These are phyloP conservation scores for Amanita rubescens DNA, from an alignment of 768 basidiomycete species.

Conservation along the genomic window DNA sequence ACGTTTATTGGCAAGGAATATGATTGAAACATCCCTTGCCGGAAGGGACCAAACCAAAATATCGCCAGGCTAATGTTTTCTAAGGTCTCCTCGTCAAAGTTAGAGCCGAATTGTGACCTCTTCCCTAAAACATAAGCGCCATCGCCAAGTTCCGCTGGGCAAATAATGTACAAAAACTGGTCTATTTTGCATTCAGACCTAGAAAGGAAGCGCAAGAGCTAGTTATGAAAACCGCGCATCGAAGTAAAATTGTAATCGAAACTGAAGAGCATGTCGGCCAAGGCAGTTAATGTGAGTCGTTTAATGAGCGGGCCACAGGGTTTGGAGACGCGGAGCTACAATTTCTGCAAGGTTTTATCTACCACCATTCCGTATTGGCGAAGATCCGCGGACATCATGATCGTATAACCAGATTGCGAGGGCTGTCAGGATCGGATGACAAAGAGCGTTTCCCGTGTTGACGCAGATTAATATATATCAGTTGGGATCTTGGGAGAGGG, in stretches of 20 bases:
- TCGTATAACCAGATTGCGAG: background rate
- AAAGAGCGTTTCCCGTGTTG: background rate
- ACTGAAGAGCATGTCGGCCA: background rate
- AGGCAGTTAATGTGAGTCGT: background rate
- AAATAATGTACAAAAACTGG: no score
- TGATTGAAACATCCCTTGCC: no score
- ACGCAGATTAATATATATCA: no score
- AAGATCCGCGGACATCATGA: background rate
- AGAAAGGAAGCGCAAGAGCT: background rate
- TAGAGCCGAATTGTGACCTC: no score
- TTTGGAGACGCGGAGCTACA: background rate
- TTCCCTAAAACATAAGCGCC: no score
- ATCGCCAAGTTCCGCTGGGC: no score
- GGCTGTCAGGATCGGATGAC: background rate
- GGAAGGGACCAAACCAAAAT: no score
- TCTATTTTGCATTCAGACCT: slow-evolving; percentile 3
- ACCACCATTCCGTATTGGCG: background rate
- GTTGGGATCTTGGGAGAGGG: no score
- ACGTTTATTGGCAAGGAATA: no score
- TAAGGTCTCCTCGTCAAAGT: no score
- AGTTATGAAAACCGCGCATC: background rate
- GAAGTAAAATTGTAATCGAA: no score
- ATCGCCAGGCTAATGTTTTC: no score
- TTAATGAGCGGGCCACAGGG: background rate
- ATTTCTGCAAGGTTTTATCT: background rate